phyloP scores from a whole-genome alignment of 2,329 filamentous ascomycete genomes.

The Neonectria neomacrospora region DNA sequence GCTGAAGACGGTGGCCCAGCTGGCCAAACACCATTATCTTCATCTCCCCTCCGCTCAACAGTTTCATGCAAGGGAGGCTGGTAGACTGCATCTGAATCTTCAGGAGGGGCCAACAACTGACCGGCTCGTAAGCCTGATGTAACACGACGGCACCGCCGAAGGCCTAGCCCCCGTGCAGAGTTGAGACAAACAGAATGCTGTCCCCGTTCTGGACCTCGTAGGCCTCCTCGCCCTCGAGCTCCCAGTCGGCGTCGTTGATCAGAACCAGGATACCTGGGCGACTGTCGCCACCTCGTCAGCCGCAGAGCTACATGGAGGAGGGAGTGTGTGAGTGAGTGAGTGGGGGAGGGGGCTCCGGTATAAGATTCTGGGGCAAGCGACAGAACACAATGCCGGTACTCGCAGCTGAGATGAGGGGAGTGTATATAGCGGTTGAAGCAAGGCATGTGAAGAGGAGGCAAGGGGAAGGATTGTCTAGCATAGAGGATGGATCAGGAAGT shows the following conservation, averaged over 20 bases:
- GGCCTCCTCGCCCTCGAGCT: slow-evolving; percentile 91
- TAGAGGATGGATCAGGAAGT: neutral
- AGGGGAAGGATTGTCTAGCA: slow-evolving; percentile 17
- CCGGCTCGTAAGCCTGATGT: slow-evolving; percentile 16
- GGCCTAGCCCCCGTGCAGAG: slow-evolving; percentile 85
- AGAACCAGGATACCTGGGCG: slow-evolving; percentile 95
- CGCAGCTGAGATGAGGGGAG: slow-evolving; percentile 34
- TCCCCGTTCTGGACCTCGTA: slow-evolving; percentile 87
- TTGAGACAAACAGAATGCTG: slow-evolving; percentile 95
- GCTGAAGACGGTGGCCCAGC: slow-evolving; percentile 4
- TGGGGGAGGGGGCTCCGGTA: slow-evolving; percentile 6
- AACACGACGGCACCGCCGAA: slow-evolving; percentile 9
- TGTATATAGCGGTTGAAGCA: slow-evolving; percentile 31
- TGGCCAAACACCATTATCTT: slow-evolving; percentile 18
- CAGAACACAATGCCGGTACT: slow-evolving; percentile 25
- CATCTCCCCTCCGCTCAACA: slow-evolving; percentile 31
- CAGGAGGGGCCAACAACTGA: slow-evolving; percentile 26
- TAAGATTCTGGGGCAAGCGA: slow-evolving; percentile 13
- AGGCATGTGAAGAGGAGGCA: slow-evolving; percentile 8
- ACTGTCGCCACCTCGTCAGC: slow-evolving; percentile 60
- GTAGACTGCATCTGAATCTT: slow-evolving; percentile 33
- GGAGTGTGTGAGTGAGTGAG: slow-evolving; percentile 15
- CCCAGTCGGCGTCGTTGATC: slow-evolving; percentile 99
- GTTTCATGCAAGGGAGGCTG: slow-evolving; percentile 39
- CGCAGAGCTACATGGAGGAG: slow-evolving; percentile 26